Evolutionary conservation across 768 basidiomycete species (phyloP).

Genomic region (Xerocomellus intermedius): DNA sequence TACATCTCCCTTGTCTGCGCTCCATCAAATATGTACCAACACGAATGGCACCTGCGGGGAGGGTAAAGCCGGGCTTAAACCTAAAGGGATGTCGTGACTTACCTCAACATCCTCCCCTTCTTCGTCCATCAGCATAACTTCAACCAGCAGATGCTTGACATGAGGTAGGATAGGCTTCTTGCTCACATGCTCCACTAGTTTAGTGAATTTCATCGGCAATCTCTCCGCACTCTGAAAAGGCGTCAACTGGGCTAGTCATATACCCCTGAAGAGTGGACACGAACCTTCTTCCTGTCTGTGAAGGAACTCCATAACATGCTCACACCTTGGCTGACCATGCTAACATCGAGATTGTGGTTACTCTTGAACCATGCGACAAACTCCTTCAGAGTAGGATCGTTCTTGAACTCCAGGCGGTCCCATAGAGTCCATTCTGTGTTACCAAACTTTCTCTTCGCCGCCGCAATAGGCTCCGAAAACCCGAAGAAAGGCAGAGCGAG

Average conservation of each 20-base stretch:
- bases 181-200: conserved; percentile 89
- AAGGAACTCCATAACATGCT: conserved; percentile 98
- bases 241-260: conserved; percentile 2
- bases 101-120: conserved; percentile 96
- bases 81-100: conserved; percentile 8
- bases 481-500: conserved; percentile 98
- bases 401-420: conserved; percentile 93
- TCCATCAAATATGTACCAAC: conserved; percentile 58
- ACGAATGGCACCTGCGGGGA: conserved; percentile 73
- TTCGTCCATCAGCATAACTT: conserved; percentile 93
- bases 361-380: conserved; percentile 82
- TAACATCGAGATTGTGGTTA: conserved; percentile 81
- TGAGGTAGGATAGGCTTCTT: conserved; percentile 90
- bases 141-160: conserved; percentile 82
- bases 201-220: conserved; percentile 84
- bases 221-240: conserved; percentile 77
- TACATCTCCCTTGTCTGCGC: background rate
- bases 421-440: conserved; percentile 94
- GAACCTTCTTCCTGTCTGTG: conserved; percentile 88
- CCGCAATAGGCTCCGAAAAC: conserved; percentile 95
- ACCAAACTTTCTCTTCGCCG: conserved; percentile 85
- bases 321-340: conserved; percentile 96
- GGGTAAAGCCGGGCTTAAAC: background rate
- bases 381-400: conserved; percentile 84
- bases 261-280: background rate